Base-by-base conservation (phyloP, 257 asterid genomes). In the Solanum megistacrolobum region DNA sequence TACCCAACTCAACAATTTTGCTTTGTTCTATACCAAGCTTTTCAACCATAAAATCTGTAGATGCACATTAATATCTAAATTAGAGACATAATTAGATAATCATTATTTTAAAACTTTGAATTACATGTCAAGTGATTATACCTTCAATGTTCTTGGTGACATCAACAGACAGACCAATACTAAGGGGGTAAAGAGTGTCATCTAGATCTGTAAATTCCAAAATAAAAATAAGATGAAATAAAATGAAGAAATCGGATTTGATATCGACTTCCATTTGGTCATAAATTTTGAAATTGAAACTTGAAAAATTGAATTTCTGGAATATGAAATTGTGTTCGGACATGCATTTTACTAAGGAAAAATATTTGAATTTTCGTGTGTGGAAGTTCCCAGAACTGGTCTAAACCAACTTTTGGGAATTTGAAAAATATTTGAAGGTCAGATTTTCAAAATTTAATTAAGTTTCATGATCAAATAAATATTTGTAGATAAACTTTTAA, bases 141-240 rank as follows among this genome's bases (percentile, higher is more conserved):
- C 99, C 99, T 94, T 93, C 89, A 85, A 97, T 96, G 91, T 95
- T 97, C 90, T 66, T 88, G 91, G 52, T 91, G 93, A 93, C 95
- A 71, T 93, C 91, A 82, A 88, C 58, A 12, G 98, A 95, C 11
- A 97, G 88, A 83, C 99, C 99, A 89, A 92, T n/a, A 69, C 96
- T 94, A 29, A 96, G 91, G 74, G 99, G 98, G 92, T 97, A 97
- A 84, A 97, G 95, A 83, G 98, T 96, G 36, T 97, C 99, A 91
- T 97, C 99, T 52, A 97, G 95, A 92, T 97, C 99, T 95, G 91
- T 65, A 86, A 87, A 83, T 46, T 38, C 21, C 69, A 35, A 29
- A 52, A 52, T 6, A 52, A 52, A 52, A 52, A 52, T 52, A 7
- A 55, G 31, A 9, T 62, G 14, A 62, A 62, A 62, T 62, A 10